These are phyloP conservation scores for Lachancea nothofagi DNA, from an alignment of 805 yeast species.

Conservation along the genomic window DNA sequence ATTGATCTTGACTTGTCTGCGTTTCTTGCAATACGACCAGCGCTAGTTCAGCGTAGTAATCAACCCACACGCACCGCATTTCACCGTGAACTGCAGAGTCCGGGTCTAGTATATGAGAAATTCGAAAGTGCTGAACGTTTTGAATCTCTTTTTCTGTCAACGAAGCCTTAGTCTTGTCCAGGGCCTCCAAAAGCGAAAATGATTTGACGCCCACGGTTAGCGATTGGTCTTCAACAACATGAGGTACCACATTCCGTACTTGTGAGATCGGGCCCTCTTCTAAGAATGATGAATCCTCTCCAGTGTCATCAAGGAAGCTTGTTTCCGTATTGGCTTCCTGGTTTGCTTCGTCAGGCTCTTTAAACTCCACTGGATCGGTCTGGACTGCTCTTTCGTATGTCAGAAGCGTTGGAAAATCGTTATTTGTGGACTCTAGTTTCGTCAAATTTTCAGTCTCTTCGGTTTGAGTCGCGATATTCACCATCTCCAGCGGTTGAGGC, in stretches of 20 bases:
- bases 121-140: slow-evolving; percentile 1
- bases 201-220: slow-evolving; percentile 11
- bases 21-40: slow-evolving; percentile 12
- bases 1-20: slow-evolving; percentile 2
- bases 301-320: background rate
- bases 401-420: slow-evolving; percentile 9
- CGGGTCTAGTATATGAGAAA: slow-evolving; percentile 3
- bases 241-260: slow-evolving; percentile 5
- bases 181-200: slow-evolving; percentile 14
- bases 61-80: slow-evolving; percentile 13
- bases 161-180: slow-evolving; percentile 6
- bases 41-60: slow-evolving; percentile 10
- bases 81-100: background rate
- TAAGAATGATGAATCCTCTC: background rate
- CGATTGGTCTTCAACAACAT: slow-evolving; percentile 13
- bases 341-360: background rate
- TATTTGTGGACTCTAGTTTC: background rate
- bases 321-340: background rate
- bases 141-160: slow-evolving; percentile 2
- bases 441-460: slow-evolving; percentile 9
- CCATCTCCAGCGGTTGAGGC: slow-evolving; percentile 8
- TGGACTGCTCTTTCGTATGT: slow-evolving; percentile 27
- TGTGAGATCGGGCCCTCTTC: background rate
- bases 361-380: slow-evolving; percentile 14
- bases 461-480: slow-evolving; percentile 21